These are phyloP conservation scores for Solanum aculeatissimum DNA, from an alignment of 305 asterid species.

Conservation along the genomic window DNA sequence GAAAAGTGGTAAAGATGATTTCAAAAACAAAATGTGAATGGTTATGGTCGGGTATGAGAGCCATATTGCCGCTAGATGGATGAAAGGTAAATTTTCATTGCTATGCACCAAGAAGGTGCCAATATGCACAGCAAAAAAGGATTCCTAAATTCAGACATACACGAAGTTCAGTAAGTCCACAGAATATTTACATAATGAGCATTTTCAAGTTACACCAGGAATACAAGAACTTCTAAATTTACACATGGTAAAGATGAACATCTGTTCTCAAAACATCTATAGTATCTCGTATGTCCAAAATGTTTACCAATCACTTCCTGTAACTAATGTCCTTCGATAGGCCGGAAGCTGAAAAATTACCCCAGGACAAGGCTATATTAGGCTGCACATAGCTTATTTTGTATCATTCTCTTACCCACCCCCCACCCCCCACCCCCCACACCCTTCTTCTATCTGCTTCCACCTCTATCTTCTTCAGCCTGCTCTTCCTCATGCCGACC, in stretches of 20 bases:
- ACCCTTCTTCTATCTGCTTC: neutral
- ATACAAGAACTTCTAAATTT: neutral
- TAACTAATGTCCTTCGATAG: neutral
- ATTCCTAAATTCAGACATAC: neutral
- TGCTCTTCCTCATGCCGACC: neutral
- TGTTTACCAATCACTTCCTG: neutral
- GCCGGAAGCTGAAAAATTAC: neutral
- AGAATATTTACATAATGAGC: neutral
- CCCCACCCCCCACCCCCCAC: neutral
- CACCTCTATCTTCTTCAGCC: neutral
- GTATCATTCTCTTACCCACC: neutral
- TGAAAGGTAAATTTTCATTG: neutral
- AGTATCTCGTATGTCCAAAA: neutral
- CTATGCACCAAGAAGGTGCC: neutral
- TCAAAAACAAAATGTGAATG: neutral
- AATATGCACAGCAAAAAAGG: neutral
- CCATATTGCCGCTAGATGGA: neutral
- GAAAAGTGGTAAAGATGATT: neutral
- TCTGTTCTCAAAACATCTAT: neutral
- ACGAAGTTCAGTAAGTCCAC: neutral
- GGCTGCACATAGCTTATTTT: neutral
- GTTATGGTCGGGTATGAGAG: neutral
- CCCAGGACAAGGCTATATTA: neutral
- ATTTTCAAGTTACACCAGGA: neutral
- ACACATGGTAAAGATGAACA: neutral